Evolutionary conservation across 441 rosid genomes (phyloP), one percentile per base, ranked within the genome.

Genomic region (Gossypium gossypioides): DNA sequence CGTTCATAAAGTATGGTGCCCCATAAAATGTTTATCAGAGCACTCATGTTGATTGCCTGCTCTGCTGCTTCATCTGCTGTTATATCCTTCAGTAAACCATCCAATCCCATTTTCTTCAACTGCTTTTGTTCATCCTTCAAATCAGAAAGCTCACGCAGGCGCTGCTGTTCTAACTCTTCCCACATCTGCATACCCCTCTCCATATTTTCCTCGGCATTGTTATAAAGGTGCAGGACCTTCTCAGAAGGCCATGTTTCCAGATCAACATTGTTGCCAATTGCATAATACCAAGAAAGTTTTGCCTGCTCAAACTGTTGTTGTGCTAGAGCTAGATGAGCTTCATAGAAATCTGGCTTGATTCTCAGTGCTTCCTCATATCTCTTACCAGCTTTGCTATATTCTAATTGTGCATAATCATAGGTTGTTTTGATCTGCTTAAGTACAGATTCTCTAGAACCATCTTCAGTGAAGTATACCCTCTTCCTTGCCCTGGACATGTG

Each of bases 251-350:
- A 86, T 13, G 85, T 75, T 55, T 84, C 76, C 73, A 85, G 68
- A 76, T 87, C 86, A 72, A 74, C 77, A 27, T 79, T 79, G 72
- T 74, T 77, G 68, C 83, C 75, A 75, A 86, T 78, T 4, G 83
- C 87, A 61, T 84, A 87, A 73, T 85, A 84, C 91, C 94, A 89
- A 60, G 88, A 81, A 74, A 87, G 87, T 66, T 86, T 89, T 75
- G 89, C 95, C 80, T 79, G 88, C 84, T 85, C 95, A 77, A 85
- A 89, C 27, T 82, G 85, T 74, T 85, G 88, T 73, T 85, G 86
- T 73, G 89, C 89, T 46, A 89, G 80, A 24, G 89, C 92, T 44
- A 85, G 70, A 72, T 68, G 66, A 27, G 78, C 86, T 79, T 87
- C 89, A 24, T 82, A 82, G 55, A 81, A 78, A 74, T 89, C 88